Evolutionary conservation across 495 filamentous ascomycete species (phyloP).

Genomic region (Xylaria venustula): DNA sequence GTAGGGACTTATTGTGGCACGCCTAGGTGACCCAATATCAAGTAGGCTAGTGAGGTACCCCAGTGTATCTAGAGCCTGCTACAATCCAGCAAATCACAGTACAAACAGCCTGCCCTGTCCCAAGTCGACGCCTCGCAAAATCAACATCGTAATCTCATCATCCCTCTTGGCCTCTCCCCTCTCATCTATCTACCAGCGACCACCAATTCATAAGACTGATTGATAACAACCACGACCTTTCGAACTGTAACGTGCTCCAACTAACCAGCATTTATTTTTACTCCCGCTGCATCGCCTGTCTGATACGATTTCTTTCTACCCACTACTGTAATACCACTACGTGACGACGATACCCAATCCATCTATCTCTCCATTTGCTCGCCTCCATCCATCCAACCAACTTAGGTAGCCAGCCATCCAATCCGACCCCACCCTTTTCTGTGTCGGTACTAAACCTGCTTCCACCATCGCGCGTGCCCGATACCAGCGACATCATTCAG

Average conservation of each 20-base stretch:
- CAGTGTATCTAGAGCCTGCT: too few relatives aligned
- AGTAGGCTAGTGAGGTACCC: too few relatives aligned
- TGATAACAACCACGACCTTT: not conserved
- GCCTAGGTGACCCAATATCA: too few relatives aligned
- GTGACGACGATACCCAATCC: slow-evolving; percentile 14
- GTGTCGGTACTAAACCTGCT: not conserved
- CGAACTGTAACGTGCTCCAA: not conserved
- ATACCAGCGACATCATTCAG: not conserved
- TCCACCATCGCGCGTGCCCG: not conserved
- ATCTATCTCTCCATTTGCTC: too few relatives aligned
- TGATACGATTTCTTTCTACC: not conserved
- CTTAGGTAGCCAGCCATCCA: slow-evolving; percentile 1
- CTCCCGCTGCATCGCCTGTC: not conserved
- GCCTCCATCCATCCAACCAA: too few relatives aligned
- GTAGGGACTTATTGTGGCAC: too few relatives aligned
- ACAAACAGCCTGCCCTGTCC: too few relatives aligned
- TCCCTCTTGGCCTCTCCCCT: not conserved
- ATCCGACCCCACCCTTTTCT: slow-evolving; percentile 5
- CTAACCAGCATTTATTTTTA: not conserved
- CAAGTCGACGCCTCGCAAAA: not conserved
- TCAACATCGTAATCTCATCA: not conserved
- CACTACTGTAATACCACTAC: not conserved
- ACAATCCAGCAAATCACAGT: too few relatives aligned
- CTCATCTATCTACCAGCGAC: not conserved
- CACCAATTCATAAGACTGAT: not conserved